Conservation (phyloP, 2,329 filamentous ascomycete genomes). For the Sarocladiaceae sp. region DNA sequence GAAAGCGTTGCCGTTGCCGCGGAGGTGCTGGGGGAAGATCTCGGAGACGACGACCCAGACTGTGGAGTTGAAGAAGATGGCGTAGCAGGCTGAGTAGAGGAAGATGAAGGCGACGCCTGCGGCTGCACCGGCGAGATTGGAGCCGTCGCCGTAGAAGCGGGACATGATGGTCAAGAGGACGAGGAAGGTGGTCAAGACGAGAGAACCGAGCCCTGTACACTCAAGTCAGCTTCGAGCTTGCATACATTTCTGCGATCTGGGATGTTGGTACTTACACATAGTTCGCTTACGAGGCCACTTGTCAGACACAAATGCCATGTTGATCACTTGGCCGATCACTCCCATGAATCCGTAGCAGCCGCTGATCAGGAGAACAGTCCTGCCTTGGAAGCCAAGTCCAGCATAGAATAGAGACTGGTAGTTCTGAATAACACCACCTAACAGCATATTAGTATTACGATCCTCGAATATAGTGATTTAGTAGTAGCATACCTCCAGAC, state of each 20-base stretch:
- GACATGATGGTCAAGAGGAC: conserved; percentile 19
- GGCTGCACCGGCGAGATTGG: conserved; percentile 15
- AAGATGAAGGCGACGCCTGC: conserved; percentile 25
- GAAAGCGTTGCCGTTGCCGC: conserved; percentile 18
- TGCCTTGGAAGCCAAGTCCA: conserved; percentile 42
- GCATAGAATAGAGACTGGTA: conserved; percentile 29
- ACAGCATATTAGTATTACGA: too few species aligned
- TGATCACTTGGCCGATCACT: conserved; percentile 22
- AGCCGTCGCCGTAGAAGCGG: conserved; percentile 14
- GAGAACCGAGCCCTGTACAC: too few species aligned
- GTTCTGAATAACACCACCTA: conserved; percentile 24
- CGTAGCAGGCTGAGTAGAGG: conserved; percentile 20
- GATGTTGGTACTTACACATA: too few species aligned
- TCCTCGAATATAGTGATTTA: too few species aligned
- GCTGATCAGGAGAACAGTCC: conserved; percentile 42
- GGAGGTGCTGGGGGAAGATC: conserved; percentile 18
- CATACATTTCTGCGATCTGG: too few species aligned
- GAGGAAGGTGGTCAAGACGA: conserved; percentile 14
- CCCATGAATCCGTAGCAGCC: conserved; percentile 32
- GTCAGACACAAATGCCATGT: conserved; percentile 21
- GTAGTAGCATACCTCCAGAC: conserved; percentile 19
- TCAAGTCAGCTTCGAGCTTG: too few species aligned
- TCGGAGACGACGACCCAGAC: conserved; percentile 22
- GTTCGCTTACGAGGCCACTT: conserved; percentile 21
- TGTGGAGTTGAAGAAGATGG: conserved; percentile 24